Base-by-base conservation (phyloP, 345 rosid genomes). In the Abelmoschus esculentus region DNA sequence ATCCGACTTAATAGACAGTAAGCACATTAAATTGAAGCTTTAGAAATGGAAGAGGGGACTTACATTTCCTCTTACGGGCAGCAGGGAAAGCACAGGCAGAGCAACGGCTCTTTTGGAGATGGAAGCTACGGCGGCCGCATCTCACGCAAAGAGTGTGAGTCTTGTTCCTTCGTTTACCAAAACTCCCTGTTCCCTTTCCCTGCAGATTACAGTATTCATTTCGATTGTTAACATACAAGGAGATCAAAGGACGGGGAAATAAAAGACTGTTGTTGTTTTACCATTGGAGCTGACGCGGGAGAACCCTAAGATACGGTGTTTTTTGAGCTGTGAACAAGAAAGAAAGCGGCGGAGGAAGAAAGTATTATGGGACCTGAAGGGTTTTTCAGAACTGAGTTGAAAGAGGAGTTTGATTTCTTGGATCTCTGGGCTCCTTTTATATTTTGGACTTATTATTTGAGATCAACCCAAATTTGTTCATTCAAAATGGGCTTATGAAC, bases 181-280 rank as follows among this genome's bases (percentile, higher is more conserved):
- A 93, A 80, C 98, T 93, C 50, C 97, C 98, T 18, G 98, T 91
- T 76, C 97, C 98, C 80, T 93, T 93, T 15, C 96, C 93, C 98
- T 93, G 86, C 14, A 31, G 54, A 59, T 54, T 69, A 74, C 79
- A 70, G 66, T 69, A 7, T 10, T 62, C 10, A 29, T 19, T 18
- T 38, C 22, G 18, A 0, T 53, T 31, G 18, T 4, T 36, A 15
- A n/a, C 3, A 17, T n/a, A 18, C n/a, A 32, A 49, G 3, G 3
- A 19, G 13, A 49, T 8, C n/a, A 26, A 28, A 0, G 6, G n/a
- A 11, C 22, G 53, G 2, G n/a, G 56, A 12, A 34, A 31, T 15
- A 19, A 18, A 3, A 1, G 18, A 53, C 1, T 22, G 1, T 22
- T 22, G 29, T 47, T 52, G 40, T 52, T 28, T 72, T 71, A 79